A percentile compares a stretch with the other conserved stretches of the same genome.
These are phyloP conservation scores for Cyclocybe cylindracea DNA, from an alignment of 768 basidiomycete genomes.

Conservation along the genomic window DNA sequence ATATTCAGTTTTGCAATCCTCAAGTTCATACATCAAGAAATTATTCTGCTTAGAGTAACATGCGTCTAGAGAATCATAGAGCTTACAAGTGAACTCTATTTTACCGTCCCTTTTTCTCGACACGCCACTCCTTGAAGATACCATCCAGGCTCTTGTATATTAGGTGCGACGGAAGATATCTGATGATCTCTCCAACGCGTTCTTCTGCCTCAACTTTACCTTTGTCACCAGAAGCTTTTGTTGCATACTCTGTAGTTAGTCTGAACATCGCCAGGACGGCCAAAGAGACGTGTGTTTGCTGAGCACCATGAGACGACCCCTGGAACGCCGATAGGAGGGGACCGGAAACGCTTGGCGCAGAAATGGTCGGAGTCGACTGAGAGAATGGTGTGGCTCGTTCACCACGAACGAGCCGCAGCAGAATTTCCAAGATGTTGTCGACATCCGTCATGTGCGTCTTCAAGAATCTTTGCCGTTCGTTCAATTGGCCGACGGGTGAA, in stretches of 20 bases:
- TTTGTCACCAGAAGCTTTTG: slow-evolving; percentile 63
- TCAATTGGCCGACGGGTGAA: slow-evolving; percentile 72
- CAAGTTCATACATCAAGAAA: neutral
- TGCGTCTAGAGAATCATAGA: neutral
- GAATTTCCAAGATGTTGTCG: slow-evolving; percentile 90
- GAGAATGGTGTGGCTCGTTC: slow-evolving; percentile 78
- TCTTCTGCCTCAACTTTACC: slow-evolving; percentile 75
- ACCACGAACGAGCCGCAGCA: slow-evolving; percentile 89
- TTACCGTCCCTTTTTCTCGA: slow-evolving; percentile 75
- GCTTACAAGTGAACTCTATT: slow-evolving; percentile 3
- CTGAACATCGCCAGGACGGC: slow-evolving; percentile 92
- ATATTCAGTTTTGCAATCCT: neutral
- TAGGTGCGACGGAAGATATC: slow-evolving; percentile 83
- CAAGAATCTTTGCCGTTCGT: slow-evolving; percentile 85
- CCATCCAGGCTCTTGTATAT: slow-evolving; percentile 92
- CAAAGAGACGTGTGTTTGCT: slow-evolving; percentile 93
- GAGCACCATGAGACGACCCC: slow-evolving; percentile 79
- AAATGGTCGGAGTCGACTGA: slow-evolving; percentile 60
- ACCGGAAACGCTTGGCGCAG: slow-evolving; percentile 63
- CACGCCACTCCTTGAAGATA: slow-evolving; percentile 91
- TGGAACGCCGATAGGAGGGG: slow-evolving; percentile 71
- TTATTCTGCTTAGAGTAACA: neutral
- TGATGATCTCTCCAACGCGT: slow-evolving; percentile 84
- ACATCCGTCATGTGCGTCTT: slow-evolving; percentile 84
- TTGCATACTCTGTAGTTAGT: slow-evolving; percentile 80